Conservation (phyloP, 202 grass and related monocot species). For the Carex arenaria region DNA sequence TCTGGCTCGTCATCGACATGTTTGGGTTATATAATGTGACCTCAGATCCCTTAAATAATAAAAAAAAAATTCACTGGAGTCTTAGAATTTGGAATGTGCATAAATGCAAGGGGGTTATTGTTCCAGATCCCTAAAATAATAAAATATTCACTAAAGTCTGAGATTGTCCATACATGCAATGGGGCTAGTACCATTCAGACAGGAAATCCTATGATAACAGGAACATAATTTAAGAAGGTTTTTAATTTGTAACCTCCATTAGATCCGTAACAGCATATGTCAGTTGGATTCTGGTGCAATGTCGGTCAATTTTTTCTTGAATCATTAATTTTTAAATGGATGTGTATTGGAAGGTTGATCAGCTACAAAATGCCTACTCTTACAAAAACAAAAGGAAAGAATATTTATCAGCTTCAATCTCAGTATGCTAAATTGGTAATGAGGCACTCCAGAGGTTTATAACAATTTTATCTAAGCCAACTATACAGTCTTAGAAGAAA, state of each 20-base stretch:
- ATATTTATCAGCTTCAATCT: not conserved
- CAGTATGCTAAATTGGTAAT: not conserved
- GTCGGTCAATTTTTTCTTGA: not conserved
- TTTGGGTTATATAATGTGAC: conserved; percentile 56
- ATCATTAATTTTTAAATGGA: not conserved
- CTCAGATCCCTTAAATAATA: conserved; percentile 28
- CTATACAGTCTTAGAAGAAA: not conserved
- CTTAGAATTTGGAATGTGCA: not conserved
- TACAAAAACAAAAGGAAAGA: not conserved
- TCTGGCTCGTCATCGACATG: conserved; percentile 72
- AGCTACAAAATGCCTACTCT: not conserved
- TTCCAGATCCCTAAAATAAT: conserved; percentile 22
- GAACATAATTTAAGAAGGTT: conserved; percentile 4
- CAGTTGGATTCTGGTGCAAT: not conserved
- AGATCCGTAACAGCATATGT: not conserved
- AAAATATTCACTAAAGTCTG: not conserved
- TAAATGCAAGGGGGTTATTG: not conserved
- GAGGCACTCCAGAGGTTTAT: not conserved
- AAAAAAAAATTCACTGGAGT: not conserved
- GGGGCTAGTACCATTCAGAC: not conserved
- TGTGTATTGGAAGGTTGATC: not conserved
- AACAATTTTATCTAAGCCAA: not conserved
- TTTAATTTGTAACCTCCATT: not conserved
- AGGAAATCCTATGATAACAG: not conserved
- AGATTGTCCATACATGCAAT: not conserved